Conservation (phyloP, 768 basidiomycete species). For the Mycena pura region DNA sequence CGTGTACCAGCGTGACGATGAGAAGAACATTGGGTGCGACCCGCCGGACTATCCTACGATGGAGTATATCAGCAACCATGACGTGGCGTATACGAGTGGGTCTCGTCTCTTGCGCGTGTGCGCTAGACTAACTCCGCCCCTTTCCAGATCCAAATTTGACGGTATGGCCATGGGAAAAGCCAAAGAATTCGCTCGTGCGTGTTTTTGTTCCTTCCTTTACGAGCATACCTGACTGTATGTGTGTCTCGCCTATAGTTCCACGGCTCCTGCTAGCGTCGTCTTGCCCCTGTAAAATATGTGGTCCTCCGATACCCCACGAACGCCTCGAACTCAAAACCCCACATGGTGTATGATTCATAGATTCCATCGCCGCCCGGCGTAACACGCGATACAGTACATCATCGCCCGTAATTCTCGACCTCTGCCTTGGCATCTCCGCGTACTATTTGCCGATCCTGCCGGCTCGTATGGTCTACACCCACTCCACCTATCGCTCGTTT, state of each 20-base stretch:
- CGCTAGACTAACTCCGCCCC: background rate
- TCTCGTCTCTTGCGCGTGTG: slow-evolving; percentile 17
- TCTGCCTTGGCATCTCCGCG: too few species aligned
- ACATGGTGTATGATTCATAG: too few species aligned
- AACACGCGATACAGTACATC: too few species aligned
- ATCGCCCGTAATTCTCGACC: too few species aligned
- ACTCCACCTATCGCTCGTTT: too few species aligned
- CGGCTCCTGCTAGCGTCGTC: slow-evolving; percentile 6
- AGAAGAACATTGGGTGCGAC: slow-evolving; percentile 69
- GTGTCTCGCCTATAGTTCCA: background rate
- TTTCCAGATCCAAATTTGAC: slow-evolving; percentile 50
- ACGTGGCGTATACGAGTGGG: slow-evolving; percentile 65
- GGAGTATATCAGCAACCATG: slow-evolving; percentile 63
- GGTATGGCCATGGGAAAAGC: slow-evolving; percentile 48
- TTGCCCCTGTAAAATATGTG: too few species aligned
- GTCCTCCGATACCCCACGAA: too few species aligned
- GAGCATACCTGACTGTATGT: background rate
- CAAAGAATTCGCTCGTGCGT: slow-evolving; percentile 45
- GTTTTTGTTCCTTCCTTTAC: background rate
- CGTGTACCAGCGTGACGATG: slow-evolving; percentile 73
- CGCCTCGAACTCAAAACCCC: too few species aligned
- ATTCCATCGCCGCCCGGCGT: too few species aligned
- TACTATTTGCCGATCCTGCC: too few species aligned
- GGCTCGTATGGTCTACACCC: too few species aligned
- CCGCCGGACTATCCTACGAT: slow-evolving; percentile 70